Percentiles rank a stretch among this genome's conserved stretches.
phyloP scores from a whole-genome alignment of 2,329 filamentous ascomycete species.

The Fusarium buxicola region DNA sequence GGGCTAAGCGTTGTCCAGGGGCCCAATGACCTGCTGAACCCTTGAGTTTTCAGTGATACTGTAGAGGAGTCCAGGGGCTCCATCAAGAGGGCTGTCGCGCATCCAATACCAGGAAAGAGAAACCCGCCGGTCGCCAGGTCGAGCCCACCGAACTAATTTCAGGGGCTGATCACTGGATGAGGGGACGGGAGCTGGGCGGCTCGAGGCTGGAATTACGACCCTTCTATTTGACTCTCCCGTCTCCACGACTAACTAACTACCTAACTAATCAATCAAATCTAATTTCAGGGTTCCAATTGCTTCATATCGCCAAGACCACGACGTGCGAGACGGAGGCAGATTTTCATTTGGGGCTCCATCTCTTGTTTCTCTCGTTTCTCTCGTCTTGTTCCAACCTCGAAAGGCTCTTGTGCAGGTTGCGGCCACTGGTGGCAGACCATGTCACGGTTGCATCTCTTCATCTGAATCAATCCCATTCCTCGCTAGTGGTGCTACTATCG shows the following conservation, averaged over 20 bases:
- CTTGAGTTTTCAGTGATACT: constrained; percentile 6
- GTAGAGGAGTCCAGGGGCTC: too few relatives aligned
- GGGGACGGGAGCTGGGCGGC: constrained; percentile 20
- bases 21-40: constrained; percentile 13
- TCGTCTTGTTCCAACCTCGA: constrained; percentile 1
- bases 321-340: not conserved
- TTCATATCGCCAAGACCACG: not conserved
- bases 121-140: constrained; percentile 15
- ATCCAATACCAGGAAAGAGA: constrained; percentile 11
- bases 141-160: constrained; percentile 37
- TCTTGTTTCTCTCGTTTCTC: not conserved
- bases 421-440: constrained; percentile 50
- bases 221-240: constrained; percentile 16
- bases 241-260: constrained; percentile 15
- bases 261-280: not conserved
- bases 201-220: constrained; percentile 9
- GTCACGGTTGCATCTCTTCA: constrained; percentile 50
- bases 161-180: constrained; percentile 30
- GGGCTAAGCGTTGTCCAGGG: constrained; percentile 1
- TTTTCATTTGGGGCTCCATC: not conserved
- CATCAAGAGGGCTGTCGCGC: constrained; percentile 2
- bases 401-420: constrained; percentile 20
- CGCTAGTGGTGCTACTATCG: constrained; percentile 12
- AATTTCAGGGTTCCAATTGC: constrained; percentile 1
- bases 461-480: constrained; percentile 35